Evolutionary conservation across 2,329 filamentous ascomycete genomes (phyloP), one percentile per base, ranked within the genome.

Genomic region (Diplodia corticola): DNA sequence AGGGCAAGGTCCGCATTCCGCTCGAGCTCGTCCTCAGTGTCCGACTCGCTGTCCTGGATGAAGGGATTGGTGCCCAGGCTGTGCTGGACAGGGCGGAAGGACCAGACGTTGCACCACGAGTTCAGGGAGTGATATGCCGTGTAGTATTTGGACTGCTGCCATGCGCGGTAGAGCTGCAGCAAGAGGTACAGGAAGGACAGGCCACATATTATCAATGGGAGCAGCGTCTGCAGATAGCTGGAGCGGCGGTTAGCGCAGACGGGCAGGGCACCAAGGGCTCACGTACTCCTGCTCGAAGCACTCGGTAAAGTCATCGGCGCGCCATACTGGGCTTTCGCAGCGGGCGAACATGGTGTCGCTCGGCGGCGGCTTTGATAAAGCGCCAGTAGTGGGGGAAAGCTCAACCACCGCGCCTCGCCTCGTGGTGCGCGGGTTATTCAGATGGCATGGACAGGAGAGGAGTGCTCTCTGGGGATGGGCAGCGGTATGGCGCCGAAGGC

Each of bases 201-300:
- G 69, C 80, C 84, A 77, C 93, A 86, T 67, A 90, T 83, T 68
- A 89, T 80, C 68, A 95, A 81, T 64, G 95, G 95, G 64, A 98
- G 84, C 54, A 96, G 82, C 68, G 91, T 87, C 78, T 91, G 89
- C 64, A 96, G 85, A 77, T 91, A 93, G 77, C 91, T 94, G 76
- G 24, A 10, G 13, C 17, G 12, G 40, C 20, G 61, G 63, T 69
- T 60, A 64, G 49, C 13, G n/a, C 26, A 22, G 67, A 55, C 65
- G 17, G 13, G 20, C 35, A 13, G 13, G n/a, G 26, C 24, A 57
- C 22, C 28, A 33, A 13, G 20, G 48, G n/a, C 3, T 12, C 24
- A 55, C 65, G 76, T 80, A 92, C 90, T 92, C 88, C 77, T 80
- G 82, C 74, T 87, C 83, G 71, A 89, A 88, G 74, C 88, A 89